These are phyloP conservation scores for Kondoa subrosea DNA, from an alignment of 768 basidiomycete genomes.

Conservation along the genomic window DNA sequence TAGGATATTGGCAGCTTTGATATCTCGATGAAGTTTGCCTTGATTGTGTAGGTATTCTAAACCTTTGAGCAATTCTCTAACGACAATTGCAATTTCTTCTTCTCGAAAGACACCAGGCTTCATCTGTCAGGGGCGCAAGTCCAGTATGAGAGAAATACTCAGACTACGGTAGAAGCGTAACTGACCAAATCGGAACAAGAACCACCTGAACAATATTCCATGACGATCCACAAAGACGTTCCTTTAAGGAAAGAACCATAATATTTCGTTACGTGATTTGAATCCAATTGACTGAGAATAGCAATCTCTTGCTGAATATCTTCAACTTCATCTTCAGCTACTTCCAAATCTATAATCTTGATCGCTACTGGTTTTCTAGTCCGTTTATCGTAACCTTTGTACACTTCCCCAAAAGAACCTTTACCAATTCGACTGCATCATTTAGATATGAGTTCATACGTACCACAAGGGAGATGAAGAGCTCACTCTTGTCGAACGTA, in stretches of 20 bases:
- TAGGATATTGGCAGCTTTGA: conserved; percentile 94
- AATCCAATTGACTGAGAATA: conserved; percentile 90
- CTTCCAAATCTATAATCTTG: conserved; percentile 98
- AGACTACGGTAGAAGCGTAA: conserved; percentile 20
- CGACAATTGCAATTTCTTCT: conserved; percentile 96
- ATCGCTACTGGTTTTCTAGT: conserved; percentile 96
- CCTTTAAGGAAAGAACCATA: conserved; percentile 93
- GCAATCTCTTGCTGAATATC: conserved; percentile 99
- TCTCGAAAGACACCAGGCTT: conserved; percentile 95
- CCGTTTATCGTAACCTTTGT: conserved; percentile 90
- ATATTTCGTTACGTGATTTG: conserved; percentile 90
- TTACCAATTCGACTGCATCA: conserved; percentile 42
- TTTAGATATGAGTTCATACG: neutral
- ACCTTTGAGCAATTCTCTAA: conserved; percentile 75
- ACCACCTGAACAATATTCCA: conserved; percentile 81
- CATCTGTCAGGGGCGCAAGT: conserved; percentile 46
- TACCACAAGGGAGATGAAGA: conserved; percentile 21
- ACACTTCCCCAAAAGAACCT: conserved; percentile 98
- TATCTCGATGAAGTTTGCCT: conserved; percentile 96
- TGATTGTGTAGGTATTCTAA: conserved; percentile 90
- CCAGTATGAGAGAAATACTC: conserved; percentile 2
- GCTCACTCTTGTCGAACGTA: conserved; percentile 85
- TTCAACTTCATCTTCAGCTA: conserved; percentile 98
- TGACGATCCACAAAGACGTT: conserved; percentile 82
- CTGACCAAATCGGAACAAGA: conserved; percentile 89